Percentiles rank a stretch among this genome's conserved stretches.
phyloP scores from a whole-genome alignment of 139 green algal species.

The Parachlorella kessleri region DNA sequence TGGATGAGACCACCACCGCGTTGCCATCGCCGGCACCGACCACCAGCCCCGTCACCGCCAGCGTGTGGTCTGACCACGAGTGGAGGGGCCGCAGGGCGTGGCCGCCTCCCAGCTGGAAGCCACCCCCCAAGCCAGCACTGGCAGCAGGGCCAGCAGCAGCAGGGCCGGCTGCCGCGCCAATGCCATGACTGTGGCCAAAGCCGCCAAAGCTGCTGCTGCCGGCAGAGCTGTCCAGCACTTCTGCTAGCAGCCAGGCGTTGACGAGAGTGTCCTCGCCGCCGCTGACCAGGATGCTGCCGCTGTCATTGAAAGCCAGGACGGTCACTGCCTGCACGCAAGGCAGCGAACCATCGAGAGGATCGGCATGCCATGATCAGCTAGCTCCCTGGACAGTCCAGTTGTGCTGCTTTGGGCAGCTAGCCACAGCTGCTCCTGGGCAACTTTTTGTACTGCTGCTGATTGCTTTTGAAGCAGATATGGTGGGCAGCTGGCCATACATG shows the following conservation, averaged over 20 bases:
- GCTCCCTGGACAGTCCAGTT: no score
- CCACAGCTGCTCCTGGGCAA: no score
- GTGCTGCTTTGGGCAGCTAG: no score
- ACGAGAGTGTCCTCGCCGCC: slow-evolving; percentile 83
- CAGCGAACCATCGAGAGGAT: no score
- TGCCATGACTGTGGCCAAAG: no score
- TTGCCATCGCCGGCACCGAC: slow-evolving; percentile 52
- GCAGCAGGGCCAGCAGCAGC: no score
- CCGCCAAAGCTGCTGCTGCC: background rate
- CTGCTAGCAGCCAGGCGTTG: slow-evolving; percentile 75
- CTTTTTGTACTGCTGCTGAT: no score
- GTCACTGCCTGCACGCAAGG: slow-evolving; percentile 57
- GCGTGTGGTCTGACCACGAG: slow-evolving; percentile 86
- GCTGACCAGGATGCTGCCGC: slow-evolving; percentile 74
- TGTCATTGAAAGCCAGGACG: slow-evolving; percentile 66
- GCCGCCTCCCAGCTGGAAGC: slow-evolving; percentile 24
- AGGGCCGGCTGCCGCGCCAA: no score
- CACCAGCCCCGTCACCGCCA: slow-evolving; percentile 75
- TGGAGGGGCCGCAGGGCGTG: slow-evolving; percentile 54
- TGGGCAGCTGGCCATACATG: no score
- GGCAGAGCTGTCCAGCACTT: slow-evolving; percentile 65
- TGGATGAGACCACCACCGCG: slow-evolving; percentile 65
- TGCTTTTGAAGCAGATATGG: no score
- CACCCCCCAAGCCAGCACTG: background rate
- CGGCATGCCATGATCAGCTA: no score